phyloP scores from a whole-genome alignment of 2,329 filamentous ascomycete species.

The Dothistroma septosporum region DNA sequence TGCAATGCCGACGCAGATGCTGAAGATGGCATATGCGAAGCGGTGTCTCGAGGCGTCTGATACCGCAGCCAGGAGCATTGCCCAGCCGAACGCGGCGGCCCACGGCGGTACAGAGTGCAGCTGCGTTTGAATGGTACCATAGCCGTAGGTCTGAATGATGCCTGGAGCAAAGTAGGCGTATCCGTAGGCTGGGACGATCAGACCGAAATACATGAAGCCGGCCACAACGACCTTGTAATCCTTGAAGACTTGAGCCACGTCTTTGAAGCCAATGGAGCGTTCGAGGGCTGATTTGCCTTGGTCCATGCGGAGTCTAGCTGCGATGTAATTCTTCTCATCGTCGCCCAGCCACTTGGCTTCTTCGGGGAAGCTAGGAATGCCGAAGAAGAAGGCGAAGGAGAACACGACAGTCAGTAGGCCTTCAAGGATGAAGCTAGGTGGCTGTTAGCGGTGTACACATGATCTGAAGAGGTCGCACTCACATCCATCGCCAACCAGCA shows the following conservation, averaged over 20 bases:
- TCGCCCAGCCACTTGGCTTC: slow-evolving; percentile 46
- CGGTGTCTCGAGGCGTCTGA: slow-evolving; percentile 72
- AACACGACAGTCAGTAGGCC: slow-evolving; percentile 44
- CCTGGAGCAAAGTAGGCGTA: slow-evolving; percentile 33
- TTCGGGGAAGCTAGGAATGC: slow-evolving; percentile 49
- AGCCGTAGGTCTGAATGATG: slow-evolving; percentile 50
- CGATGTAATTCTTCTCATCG: slow-evolving; percentile 46
- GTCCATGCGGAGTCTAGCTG: slow-evolving; percentile 45
- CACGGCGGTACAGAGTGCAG: slow-evolving; percentile 56
- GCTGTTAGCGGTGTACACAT: not conserved
- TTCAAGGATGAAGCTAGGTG: slow-evolving; percentile 61
- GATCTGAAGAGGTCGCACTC: not conserved
- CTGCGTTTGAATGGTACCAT: slow-evolving; percentile 52
- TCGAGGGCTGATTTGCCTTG: slow-evolving; percentile 47
- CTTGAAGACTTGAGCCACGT: slow-evolving; percentile 46
- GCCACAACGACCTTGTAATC: slow-evolving; percentile 48
- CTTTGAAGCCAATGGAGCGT: slow-evolving; percentile 40
- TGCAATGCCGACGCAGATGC: slow-evolving; percentile 64
- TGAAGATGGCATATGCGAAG: slow-evolving; percentile 65
- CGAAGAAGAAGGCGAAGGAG: slow-evolving; percentile 46
- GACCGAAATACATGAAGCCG: slow-evolving; percentile 51
- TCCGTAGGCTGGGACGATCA: slow-evolving; percentile 41
- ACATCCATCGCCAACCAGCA: slow-evolving; percentile 65
- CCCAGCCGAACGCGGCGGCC: slow-evolving; percentile 72
- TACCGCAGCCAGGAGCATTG: slow-evolving; percentile 66